Evolutionary conservation across 106 monocot species (phyloP).

Genomic region (Alisma plantagoaquatica): DNA sequence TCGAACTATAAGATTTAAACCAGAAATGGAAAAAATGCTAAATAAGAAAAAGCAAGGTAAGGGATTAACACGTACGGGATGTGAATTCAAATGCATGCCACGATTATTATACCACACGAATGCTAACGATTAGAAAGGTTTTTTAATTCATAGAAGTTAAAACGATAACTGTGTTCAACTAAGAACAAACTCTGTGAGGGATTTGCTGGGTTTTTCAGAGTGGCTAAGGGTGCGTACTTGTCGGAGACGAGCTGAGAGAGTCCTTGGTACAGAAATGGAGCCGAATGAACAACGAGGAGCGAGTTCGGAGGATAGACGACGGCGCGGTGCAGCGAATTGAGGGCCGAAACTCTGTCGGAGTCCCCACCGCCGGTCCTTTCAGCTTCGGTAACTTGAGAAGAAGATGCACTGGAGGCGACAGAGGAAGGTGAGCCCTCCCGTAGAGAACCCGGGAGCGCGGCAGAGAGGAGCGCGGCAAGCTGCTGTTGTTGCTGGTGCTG

Average conservation of each 20-base stretch:
- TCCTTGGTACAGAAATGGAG: slow-evolving; percentile 66
- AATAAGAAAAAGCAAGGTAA: too few species aligned
- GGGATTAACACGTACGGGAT: too few species aligned
- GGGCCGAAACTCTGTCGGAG: slow-evolving; percentile 42
- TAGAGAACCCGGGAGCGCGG: slow-evolving; percentile 56
- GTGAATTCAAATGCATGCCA: too few species aligned
- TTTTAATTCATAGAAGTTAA: too few species aligned
- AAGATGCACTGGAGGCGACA: slow-evolving; percentile 3
- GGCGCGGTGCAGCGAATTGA: slow-evolving; percentile 59
- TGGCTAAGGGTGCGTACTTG: slow-evolving; percentile 25
- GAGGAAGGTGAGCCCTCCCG: too few species aligned
- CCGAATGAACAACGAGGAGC: slow-evolving; percentile 49
- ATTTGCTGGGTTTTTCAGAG: too few species aligned
- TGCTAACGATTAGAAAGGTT: too few species aligned
- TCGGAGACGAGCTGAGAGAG: slow-evolving; percentile 79
- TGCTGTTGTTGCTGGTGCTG: slow-evolving; percentile 71
- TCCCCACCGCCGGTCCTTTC: slow-evolving; percentile 28
- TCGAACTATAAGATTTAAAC: too few species aligned
- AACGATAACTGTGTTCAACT: too few species aligned
- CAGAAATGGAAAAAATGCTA: too few species aligned
- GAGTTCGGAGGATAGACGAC: slow-evolving; percentile 65
- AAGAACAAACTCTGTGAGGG: too few species aligned
- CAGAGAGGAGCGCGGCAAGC: slow-evolving; percentile 59
- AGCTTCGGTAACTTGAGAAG: slow-evolving; percentile 13
- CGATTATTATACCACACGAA: too few species aligned